These are phyloP conservation scores for Kodamaea sagamina DNA, from an alignment of 805 yeast species.

Conservation along the genomic window DNA sequence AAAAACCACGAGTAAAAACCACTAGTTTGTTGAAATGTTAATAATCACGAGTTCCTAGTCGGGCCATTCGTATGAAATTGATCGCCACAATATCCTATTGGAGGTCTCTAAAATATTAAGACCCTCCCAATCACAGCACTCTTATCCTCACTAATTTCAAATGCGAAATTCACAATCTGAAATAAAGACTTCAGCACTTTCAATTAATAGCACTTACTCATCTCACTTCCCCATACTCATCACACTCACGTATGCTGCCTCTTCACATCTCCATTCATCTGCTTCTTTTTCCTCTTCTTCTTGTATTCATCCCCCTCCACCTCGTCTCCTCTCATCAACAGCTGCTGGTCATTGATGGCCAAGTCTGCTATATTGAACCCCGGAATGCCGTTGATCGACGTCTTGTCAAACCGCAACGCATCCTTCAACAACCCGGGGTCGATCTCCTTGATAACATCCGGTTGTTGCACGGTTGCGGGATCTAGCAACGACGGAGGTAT, in stretches of 20 bases:
- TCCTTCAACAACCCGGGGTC: conserved; percentile 50
- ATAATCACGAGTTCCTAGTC: too few species aligned
- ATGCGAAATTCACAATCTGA: too few species aligned
- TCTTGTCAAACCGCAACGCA: conserved; percentile 62
- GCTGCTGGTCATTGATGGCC: conserved; percentile 56
- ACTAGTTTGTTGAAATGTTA: too few species aligned
- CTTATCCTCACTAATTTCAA: too few species aligned
- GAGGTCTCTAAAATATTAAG: too few species aligned
- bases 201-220: too few species aligned
- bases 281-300: conserved; percentile 45
- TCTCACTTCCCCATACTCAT: background rate
- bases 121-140: too few species aligned
- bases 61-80: too few species aligned
- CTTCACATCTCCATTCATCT: conserved; percentile 35
- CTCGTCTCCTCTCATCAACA: conserved; percentile 43
- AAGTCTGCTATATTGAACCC: conserved; percentile 71
- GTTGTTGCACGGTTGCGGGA: conserved; percentile 38
- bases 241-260: conserved; percentile 34
- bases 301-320: conserved; percentile 40
- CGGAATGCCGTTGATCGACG: conserved; percentile 69
- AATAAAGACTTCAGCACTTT: too few species aligned
- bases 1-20: too few species aligned
- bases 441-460: conserved; percentile 50
- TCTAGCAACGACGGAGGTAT: conserved; percentile 39
- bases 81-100: too few species aligned